These are phyloP conservation scores for Smallanthus sonchifolius DNA, from an alignment of 129 eudicot species.

Conservation along the genomic window DNA sequence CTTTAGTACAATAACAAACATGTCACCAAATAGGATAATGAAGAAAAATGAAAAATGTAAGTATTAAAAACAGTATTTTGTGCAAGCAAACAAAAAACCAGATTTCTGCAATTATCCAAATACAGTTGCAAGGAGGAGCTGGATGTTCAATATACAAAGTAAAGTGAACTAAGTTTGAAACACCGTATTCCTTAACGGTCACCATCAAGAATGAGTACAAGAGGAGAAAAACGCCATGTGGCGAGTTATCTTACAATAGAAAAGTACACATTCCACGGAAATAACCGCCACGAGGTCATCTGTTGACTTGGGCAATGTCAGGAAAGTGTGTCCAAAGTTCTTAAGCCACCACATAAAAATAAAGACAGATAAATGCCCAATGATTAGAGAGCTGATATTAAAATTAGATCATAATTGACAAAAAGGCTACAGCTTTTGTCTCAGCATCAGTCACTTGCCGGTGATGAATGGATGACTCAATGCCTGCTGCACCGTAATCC, in stretches of 20 bases:
- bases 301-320: constrained; percentile 56
- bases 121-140: constrained; percentile 27
- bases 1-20: background rate
- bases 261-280: constrained; percentile 67
- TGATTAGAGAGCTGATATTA: constrained; percentile 60
- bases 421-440: constrained; percentile 61
- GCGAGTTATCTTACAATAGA: constrained; percentile 98
- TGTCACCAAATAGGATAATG: background rate
- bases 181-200: constrained; percentile 40
- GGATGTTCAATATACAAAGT: constrained; percentile 41
- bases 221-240: constrained; percentile 63
- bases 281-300: constrained; percentile 53
- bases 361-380: constrained; percentile 69
- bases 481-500: constrained; percentile 86
- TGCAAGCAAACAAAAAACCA: constrained; percentile 18
- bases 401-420: constrained; percentile 48
- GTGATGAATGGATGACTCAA: constrained; percentile 96
- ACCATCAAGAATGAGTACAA: constrained; percentile 71
- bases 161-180: constrained; percentile 10
- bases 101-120: constrained; percentile 20
- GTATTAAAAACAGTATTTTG: background rate
- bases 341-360: constrained; percentile 51
- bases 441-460: constrained; percentile 92
- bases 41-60: background rate
- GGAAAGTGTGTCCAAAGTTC: constrained; percentile 50